These are phyloP conservation scores for Citrullus colocynthis DNA, from an alignment of 306 rosid species.

Conservation along the genomic window DNA sequence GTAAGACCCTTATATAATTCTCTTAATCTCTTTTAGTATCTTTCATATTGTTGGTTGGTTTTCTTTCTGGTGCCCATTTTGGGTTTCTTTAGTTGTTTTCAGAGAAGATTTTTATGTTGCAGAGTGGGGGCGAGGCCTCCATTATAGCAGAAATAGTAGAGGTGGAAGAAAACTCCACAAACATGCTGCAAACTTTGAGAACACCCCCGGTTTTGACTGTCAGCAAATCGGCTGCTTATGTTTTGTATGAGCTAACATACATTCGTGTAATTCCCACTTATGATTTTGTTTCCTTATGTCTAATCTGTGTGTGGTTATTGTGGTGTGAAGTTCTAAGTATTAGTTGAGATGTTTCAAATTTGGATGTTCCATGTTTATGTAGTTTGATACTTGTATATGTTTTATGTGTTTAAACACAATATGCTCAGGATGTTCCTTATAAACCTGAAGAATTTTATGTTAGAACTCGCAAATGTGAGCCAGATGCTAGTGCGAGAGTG, in stretches of 20 bases:
- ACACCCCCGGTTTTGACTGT: slow-evolving; percentile 57
- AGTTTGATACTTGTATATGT: neutral
- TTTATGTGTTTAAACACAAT: neutral
- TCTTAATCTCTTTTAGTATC: neutral
- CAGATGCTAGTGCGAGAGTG: slow-evolving; percentile 57
- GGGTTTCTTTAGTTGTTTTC: neutral
- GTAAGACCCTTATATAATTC: slow-evolving; percentile 23
- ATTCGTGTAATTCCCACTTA: slow-evolving; percentile 35
- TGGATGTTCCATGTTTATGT: neutral
- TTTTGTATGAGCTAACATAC: slow-evolving; percentile 57
- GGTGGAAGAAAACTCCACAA: slow-evolving; percentile 72
- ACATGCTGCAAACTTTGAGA: slow-evolving; percentile 67
- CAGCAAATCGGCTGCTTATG: slow-evolving; percentile 73
- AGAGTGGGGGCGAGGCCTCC: slow-evolving; percentile 89
- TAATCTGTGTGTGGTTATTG: neutral
- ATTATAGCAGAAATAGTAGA: slow-evolving; percentile 84
- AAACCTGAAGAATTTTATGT: slow-evolving; percentile 71
- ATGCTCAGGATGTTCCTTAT: slow-evolving; percentile 65
- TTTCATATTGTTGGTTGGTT: neutral
- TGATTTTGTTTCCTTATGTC: neutral
- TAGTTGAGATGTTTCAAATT: neutral
- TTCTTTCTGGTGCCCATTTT: no score
- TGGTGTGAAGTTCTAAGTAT: neutral
- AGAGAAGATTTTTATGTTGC: neutral
- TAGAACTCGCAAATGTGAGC: slow-evolving; percentile 68